Conservation (phyloP, 2,329 filamentous ascomycete species). For the Talaromyces sp. region DNA sequence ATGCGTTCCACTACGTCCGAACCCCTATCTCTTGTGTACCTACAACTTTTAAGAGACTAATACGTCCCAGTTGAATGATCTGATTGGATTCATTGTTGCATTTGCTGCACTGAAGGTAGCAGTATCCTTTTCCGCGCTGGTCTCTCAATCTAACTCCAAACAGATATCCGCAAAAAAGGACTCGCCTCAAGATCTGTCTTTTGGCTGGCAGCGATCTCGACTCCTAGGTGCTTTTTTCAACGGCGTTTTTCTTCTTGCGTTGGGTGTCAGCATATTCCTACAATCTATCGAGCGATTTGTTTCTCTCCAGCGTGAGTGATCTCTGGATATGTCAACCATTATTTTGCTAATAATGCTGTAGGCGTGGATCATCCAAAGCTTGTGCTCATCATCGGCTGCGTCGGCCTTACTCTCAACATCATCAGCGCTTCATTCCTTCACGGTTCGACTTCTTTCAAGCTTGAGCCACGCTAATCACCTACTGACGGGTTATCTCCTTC, state of each 20-base stretch:
- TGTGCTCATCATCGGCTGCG: conserved; percentile 65
- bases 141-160: background rate
- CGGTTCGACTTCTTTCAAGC: conserved; percentile 39
- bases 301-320: conserved; percentile 12
- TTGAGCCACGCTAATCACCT: background rate
- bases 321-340: background rate
- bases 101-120: conserved; percentile 60
- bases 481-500: background rate
- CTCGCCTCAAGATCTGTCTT: conserved; percentile 50
- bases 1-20: conserved; percentile 72
- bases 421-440: conserved; percentile 65
- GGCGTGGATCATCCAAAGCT: conserved; percentile 63
- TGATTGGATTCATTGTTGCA: conserved; percentile 66
- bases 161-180: conserved; percentile 11
- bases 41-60: conserved; percentile 6
- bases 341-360: conserved; percentile 30
- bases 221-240: conserved; percentile 78
- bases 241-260: conserved; percentile 67
- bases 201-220: conserved; percentile 74
- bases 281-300: conserved; percentile 63
- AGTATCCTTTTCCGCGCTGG: background rate
- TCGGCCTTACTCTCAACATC: conserved; percentile 66
- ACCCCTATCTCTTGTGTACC: background rate
- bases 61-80: conserved; percentile 54
- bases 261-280: conserved; percentile 69